phyloP scores from a whole-genome alignment of 2,329 filamentous ascomycete genomes.

The Meredithiella fracta region DNA sequence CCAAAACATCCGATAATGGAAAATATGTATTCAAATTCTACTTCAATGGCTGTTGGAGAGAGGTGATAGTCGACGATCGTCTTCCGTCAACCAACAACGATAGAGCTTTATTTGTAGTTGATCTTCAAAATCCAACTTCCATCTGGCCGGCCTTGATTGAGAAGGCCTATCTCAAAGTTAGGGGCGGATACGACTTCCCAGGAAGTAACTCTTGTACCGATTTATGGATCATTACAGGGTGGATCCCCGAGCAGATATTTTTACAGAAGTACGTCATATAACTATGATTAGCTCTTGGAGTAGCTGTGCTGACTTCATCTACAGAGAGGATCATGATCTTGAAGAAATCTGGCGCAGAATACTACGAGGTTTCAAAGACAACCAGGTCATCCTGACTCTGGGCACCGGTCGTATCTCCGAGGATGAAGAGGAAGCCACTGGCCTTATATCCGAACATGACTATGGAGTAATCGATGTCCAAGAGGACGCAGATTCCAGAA shows the following conservation, averaged over 20 bases:
- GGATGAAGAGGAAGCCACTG: conserved; percentile 62
- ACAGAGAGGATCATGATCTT: conserved; percentile 59
- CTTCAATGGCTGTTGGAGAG: conserved; percentile 86
- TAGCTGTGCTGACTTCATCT: not conserved
- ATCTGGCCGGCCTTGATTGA: conserved; percentile 88
- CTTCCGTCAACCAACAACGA: conserved; percentile 62
- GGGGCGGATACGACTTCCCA: conserved; percentile 92
- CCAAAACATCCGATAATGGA: conserved; percentile 56
- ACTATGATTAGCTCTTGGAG: not conserved
- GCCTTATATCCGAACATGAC: conserved; percentile 78
- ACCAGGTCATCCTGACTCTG: conserved; percentile 71
- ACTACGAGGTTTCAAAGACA: conserved; percentile 50
- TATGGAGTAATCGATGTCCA: conserved; percentile 80
- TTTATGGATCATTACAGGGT: conserved; percentile 79
- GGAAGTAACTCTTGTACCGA: conserved; percentile 96
- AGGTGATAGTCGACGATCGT: conserved; percentile 75
- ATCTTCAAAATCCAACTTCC: conserved; percentile 63
- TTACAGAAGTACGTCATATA: conserved; percentile 45
- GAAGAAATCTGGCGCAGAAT: conserved; percentile 65
- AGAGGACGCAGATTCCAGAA: conserved; percentile 38
- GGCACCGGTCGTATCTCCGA: conserved; percentile 71
- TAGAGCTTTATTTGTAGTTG: conserved; percentile 71
- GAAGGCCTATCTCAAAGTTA: conserved; percentile 89
- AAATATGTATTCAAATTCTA: conserved; percentile 87
- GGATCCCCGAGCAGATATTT: conserved; percentile 93